Evolutionary conservation across 1,284 basidiomycete species (phyloP), one percentile per base, ranked within the genome.

Genomic region (Cryptococcus neoformans): DNA sequence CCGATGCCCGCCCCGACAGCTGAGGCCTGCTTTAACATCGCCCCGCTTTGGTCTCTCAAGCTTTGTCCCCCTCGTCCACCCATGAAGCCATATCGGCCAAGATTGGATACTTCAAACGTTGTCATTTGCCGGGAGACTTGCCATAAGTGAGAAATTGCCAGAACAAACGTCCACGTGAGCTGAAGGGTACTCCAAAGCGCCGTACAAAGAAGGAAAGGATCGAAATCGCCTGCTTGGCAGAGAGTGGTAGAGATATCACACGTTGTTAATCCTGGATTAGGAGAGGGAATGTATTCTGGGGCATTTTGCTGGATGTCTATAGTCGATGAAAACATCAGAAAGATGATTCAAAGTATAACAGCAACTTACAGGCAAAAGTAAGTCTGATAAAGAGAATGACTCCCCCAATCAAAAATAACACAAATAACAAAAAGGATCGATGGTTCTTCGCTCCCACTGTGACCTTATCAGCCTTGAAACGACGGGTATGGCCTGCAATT

Each of bases 31-130:
- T 60, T 36, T 35, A 54, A 53, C 62, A 77, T 62, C 11, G 78
- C 78, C 7, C 78, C 78, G 36, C 63, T 63, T 61, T 79, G 78
- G 48, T 77, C 77, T 10, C 75, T 62, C 46, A 79, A 55, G 28
- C 70, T 73, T 35, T 68, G 83, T 5, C 90, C 90, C 2, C 81
- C 81, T 36, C 90, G 86, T 0, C 93, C 93, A 49, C 95, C 96
- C 92, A 99, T 97, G 80, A 87, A 98, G 2, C 96, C 95, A 69
- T 88, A 97, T 50, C 95, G 83, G 0, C 94, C 92, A 3, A 98
- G 84, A 72, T 99, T 99, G 57, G 87, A 89, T 5, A 98, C 90
- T 73, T 99, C 95, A 56, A 96, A 83, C 0, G 95, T 97, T 0
- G 95, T 99, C 85, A 99, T 91, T 72, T 99, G 95, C 16, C 89